Conservation (phyloP, 148 eudicot species). For the Dysphania ambrosioides region DNA sequence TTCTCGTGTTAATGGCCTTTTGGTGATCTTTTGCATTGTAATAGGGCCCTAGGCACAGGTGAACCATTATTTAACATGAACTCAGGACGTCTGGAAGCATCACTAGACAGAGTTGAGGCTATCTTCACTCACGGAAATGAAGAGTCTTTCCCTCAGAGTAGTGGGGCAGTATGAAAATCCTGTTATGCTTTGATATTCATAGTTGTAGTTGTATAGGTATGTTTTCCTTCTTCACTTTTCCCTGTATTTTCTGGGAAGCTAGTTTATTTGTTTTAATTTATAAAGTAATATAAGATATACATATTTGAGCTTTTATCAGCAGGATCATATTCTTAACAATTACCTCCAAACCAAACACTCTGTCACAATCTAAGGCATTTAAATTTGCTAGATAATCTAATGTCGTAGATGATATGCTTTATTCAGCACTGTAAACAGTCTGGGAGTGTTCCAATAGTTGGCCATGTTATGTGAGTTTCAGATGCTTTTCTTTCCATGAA, state of each 20-base stretch:
- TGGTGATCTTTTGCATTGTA: constrained; percentile 13
- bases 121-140: constrained; percentile 52
- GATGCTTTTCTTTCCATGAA: too few relatives aligned
- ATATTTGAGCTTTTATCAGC: background rate
- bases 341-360: background rate
- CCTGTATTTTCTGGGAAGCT: background rate
- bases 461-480: background rate
- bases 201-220: background rate
- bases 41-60: constrained; percentile 73
- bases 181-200: background rate
- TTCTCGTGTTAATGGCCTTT: background rate
- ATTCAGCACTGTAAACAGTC: background rate
- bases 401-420: background rate
- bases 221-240: background rate
- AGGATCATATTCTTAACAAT: background rate
- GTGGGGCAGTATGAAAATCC: background rate
- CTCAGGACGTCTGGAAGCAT: constrained; percentile 79
- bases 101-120: constrained; percentile 88
- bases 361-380: background rate
- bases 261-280: background rate
- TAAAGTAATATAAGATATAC: background rate
- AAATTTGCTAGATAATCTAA: background rate
- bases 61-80: constrained; percentile 82
- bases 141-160: background rate
- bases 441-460: background rate